Base-by-base conservation (phyloP, 225 moss, liverwort and hornwort genomes). In the Pseudisothecium myosuroides region DNA sequence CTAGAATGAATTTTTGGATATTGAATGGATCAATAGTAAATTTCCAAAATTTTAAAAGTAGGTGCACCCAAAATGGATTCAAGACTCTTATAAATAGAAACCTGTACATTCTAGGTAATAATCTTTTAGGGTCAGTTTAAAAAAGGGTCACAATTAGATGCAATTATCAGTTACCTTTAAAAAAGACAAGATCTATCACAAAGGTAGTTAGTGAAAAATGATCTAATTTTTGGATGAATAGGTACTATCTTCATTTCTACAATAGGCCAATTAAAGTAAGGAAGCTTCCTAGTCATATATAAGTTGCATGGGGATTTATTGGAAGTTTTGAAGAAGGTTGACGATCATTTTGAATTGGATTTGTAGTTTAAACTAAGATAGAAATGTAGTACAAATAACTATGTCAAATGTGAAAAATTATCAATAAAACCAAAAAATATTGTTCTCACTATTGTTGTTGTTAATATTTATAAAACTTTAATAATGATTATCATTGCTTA, bases 101-200 rank as follows among this genome's bases (percentile, higher is more conserved):
- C 16, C 17, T 10, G 6, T 41, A 27, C 3, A 43, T 41, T 71
- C 1, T 29, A 29, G 4, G 5, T 4, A 18, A 73, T 45, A 18
- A 11, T 29, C 10, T 73, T 29, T 74, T 6, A 5, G 27, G 5
- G 1, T 3, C 0, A 2, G 9, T 9, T 41, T 1, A 26, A 71
- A 71, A 71, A 26, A 2, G 6, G 2, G 1, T 43, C 8, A 43
- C 43, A 72, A 72, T 27, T 27, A 43, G 5, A 3, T 72, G 28
- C 43, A 72, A 72, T 43, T 43, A 3, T 2, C 3, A n/a, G n/a
- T 72, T 27, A 43, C 0, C 7, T 1, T 27, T 43, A 3, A 28
- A 9, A 41, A n/a, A 9, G 43, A 43, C 0, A 3, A 72, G 17
- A 43, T 1, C 16, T 43, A 43, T 43, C 3, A 43, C 6, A 0